phyloP scores from a whole-genome alignment of 2,329 filamentous ascomycete genomes.

The Fusarium globosum region DNA sequence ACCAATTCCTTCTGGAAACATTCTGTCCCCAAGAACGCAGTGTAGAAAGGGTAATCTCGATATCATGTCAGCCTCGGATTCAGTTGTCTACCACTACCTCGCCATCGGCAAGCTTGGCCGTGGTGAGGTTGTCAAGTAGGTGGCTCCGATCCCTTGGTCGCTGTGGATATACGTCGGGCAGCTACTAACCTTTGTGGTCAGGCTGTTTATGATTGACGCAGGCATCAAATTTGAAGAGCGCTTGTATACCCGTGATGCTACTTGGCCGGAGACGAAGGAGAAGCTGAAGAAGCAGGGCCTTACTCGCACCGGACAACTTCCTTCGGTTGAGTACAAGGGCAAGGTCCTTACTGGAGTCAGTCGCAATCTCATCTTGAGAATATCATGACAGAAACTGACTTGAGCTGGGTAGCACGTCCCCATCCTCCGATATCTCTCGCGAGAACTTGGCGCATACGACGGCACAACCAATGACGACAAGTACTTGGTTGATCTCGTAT shows the following conservation, averaged over 20 bases:
- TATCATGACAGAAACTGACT: too few species aligned
- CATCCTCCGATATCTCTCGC: constrained; percentile 51
- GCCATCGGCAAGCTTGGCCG: constrained; percentile 24
- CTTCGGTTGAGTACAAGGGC: constrained; percentile 18
- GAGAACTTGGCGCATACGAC: constrained; percentile 51
- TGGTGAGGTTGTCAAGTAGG: constrained; percentile 15
- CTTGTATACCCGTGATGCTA: not conserved
- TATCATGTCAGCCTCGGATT: not conserved
- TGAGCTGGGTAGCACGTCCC: not conserved
- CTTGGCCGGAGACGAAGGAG: constrained; percentile 9
- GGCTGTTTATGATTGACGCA: constrained; percentile 1
- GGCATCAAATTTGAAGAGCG: constrained; percentile 8
- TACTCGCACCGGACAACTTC: constrained; percentile 8
- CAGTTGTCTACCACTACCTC: constrained; percentile 19
- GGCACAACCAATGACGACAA: constrained; percentile 52
- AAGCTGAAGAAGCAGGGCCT: constrained; percentile 11
- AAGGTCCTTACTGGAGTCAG: not conserved
- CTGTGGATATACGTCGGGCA: fast-evolving
- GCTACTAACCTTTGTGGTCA: fast-evolving
- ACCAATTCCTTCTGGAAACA: not conserved
- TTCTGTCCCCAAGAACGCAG: fast-evolving
- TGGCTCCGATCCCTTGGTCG: fast-evolving
- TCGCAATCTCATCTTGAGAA: too few species aligned
- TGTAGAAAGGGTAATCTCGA: fast-evolving
- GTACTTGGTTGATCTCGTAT: constrained; percentile 50